Evolutionary conservation across 306 rosid genomes (phyloP).

Genomic region (Hippophae gyantsensis): DNA sequence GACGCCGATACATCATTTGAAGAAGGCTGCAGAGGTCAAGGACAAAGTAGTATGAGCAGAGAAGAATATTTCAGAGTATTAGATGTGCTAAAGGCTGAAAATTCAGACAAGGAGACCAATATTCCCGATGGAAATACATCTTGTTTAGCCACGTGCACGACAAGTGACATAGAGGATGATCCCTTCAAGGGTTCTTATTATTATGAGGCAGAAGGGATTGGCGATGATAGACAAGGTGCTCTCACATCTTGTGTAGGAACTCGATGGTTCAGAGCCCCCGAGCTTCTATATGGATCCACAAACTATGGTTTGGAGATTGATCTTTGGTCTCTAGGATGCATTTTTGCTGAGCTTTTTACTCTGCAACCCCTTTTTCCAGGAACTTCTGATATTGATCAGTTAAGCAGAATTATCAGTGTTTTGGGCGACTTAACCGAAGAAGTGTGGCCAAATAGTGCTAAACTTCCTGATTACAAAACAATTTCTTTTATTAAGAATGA

Average conservation of each 20-base stretch:
- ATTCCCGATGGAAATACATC: slow-evolving; percentile 60
- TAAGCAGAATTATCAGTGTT: slow-evolving; percentile 54
- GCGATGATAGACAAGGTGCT: slow-evolving; percentile 33
- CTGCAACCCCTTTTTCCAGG: slow-evolving; percentile 79
- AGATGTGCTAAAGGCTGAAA: slow-evolving; percentile 66
- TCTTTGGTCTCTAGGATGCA: slow-evolving; percentile 90
- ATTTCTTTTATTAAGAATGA: slow-evolving; percentile 56
- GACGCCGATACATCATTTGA: slow-evolving; percentile 22
- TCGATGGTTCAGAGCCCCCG: slow-evolving; percentile 80
- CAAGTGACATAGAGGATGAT: slow-evolving; percentile 65
- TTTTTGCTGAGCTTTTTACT: slow-evolving; percentile 54
- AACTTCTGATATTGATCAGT: slow-evolving; percentile 73
- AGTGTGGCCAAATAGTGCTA: slow-evolving; percentile 55
- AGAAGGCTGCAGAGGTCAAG: slow-evolving; percentile 26
- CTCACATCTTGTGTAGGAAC: slow-evolving; percentile 89
- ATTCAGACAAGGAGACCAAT: slow-evolving; percentile 49
- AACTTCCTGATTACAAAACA: slow-evolving; percentile 58
- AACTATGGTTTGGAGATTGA: slow-evolving; percentile 77
- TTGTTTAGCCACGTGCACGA: slow-evolving; percentile 82
- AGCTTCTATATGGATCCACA: slow-evolving; percentile 64
- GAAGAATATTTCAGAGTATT: slow-evolving; percentile 69
- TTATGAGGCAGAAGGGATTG: slow-evolving; percentile 52
- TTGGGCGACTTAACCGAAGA: slow-evolving; percentile 71
- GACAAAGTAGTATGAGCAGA: slow-evolving; percentile 33
- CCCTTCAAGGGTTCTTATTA: slow-evolving; percentile 45